Evolutionary conservation across 345 rosid genomes (phyloP).

Genomic region (Lumnitzera littorea): DNA sequence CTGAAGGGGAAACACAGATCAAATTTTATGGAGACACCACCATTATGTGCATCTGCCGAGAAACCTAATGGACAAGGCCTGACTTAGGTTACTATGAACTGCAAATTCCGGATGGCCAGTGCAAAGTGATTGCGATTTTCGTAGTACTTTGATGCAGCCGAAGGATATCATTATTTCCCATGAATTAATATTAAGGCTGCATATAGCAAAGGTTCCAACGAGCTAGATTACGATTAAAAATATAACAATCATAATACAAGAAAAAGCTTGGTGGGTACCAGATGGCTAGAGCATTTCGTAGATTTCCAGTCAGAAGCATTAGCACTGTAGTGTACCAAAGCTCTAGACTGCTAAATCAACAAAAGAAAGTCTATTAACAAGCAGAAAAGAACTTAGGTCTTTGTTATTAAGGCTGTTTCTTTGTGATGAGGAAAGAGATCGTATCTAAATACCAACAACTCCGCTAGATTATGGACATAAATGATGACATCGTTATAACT

Average conservation of each 20-base stretch:
- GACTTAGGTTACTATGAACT: no score
- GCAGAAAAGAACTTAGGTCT: no score
- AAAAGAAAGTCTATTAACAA: background rate
- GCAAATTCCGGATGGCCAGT: background rate
- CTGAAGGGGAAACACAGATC: background rate
- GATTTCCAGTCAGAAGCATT: slow-evolving; percentile 57
- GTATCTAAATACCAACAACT: no score
- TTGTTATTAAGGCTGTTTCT: no score
- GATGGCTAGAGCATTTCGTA: slow-evolving; percentile 66
- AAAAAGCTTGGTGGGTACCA: slow-evolving; percentile 32
- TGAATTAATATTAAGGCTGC: slow-evolving; percentile 67
- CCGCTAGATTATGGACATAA: no score
- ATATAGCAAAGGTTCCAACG: background rate
- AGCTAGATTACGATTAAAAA: background rate
- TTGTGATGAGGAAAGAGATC: no score
- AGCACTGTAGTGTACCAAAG: slow-evolving; percentile 79
- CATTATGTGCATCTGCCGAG: background rate
- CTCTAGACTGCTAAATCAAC: slow-evolving; percentile 47
- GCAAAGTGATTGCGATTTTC: background rate
- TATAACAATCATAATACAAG: background rate
- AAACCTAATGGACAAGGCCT: no score
- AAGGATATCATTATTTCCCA: slow-evolving; percentile 80
- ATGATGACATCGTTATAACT: slow-evolving; percentile 6
- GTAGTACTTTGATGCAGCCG: slow-evolving; percentile 61
- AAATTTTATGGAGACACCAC: no score